Evolutionary conservation across 495 filamentous ascomycete species (phyloP), one percentile per base, ranked within the genome.

Genomic region (Neurospora sp.): DNA sequence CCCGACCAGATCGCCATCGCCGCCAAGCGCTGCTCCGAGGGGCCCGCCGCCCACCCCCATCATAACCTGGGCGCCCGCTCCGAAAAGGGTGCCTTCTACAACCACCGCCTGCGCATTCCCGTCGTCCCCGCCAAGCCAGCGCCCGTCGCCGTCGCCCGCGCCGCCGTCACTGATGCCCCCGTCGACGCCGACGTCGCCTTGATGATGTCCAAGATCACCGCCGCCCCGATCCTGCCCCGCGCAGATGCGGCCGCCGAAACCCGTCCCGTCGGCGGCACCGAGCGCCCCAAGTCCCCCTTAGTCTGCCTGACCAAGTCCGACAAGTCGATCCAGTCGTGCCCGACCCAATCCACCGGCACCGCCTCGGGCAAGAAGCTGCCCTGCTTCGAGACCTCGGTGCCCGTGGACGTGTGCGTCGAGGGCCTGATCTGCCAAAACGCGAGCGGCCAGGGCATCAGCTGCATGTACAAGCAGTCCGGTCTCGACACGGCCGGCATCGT

Each of bases 401-500:
- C 81, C 69, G 77, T 77, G 1, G 20, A 74, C 10, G 79, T 81
- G 69, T 88, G 86, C 81, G 81, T 79, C 31, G 81, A 81, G 20
- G 83, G 79, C n/a, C 76, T 83, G 23, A 77, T 85, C 74, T 88
- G 86, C 84, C 73, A 74, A 66, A 73, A 71, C 14, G 77, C 83
- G 78, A 37, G 16, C 69, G 66, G 78, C 40, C 82, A 84, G 72
- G 74, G 78, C 54, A 73, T 76, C 70, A 73, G 75, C 54, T 88
- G 87, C 83, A 85, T 87, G 82, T 76, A 77, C 74, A 78, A 79
- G 42, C 69, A 83, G 12, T 76, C 84, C 75, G 4, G 11, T 5
- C 79, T 86, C 10, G 78, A 75, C 72, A 71, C 77, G 1, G 79
- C 76, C 20, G 85, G 81, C 35, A 79, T 83, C 72, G 74, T 86